A percentile compares a stretch with the other conserved stretches of the same genome.
Conservation (phyloP, 202 grass and related monocot species). For the Carex sylvatica region DNA sequence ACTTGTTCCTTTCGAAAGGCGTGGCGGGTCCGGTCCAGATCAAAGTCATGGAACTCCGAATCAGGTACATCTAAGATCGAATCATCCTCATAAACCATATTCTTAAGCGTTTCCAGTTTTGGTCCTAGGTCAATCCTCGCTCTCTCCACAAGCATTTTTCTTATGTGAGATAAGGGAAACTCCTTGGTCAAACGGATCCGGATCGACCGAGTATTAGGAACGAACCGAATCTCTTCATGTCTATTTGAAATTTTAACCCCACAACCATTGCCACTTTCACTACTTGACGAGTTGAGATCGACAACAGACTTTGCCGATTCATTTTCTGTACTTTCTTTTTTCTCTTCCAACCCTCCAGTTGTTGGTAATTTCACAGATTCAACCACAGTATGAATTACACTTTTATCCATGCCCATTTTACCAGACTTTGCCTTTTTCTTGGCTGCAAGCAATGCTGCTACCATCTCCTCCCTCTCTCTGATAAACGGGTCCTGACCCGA, state of each 20-base stretch:
- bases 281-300: background rate
- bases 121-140: background rate
- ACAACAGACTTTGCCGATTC: background rate
- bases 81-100: conserved; percentile 38
- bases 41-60: conserved; percentile 87
- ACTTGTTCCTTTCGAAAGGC: conserved; percentile 66
- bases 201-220: background rate
- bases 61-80: conserved; percentile 52
- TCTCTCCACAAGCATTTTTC: conserved; percentile 20
- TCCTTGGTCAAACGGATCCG: conserved; percentile 12
- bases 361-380: conserved; percentile 6
- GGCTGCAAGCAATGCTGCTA: conserved; percentile 15
- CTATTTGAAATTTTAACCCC: too few species aligned
- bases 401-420: background rate
- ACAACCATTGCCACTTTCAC: too few species aligned
- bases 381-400: background rate
- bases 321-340: background rate
- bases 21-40: conserved; percentile 43
- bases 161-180: conserved; percentile 4
- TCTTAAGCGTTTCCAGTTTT: conserved; percentile 9
- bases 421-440: conserved; percentile 9
- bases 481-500: background rate
- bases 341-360: background rate
- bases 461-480: conserved; percentile 17
- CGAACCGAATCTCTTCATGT: too few species aligned